Evolutionary conservation across 805 yeast genomes (phyloP), one percentile per base, ranked within the genome.

Genomic region (Myxozyma mucilagina): DNA sequence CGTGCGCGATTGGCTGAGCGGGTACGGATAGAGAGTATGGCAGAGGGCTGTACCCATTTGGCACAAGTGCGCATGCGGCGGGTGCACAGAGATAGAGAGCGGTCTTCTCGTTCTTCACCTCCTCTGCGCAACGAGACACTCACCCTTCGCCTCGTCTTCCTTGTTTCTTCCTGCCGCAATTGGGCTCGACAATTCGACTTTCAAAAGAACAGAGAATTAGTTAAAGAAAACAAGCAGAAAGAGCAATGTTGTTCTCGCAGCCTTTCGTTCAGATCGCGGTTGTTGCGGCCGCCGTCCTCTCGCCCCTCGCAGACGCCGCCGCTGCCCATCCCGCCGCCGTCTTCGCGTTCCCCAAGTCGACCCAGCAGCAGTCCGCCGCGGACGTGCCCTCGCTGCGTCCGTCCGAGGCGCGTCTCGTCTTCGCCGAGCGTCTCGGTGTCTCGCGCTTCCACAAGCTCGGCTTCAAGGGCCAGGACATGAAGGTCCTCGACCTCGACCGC

Each of bases 391-490:
- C 58, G 44, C 56, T 65, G 35, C 63, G 64, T 70, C 86, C 84
- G 71, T 87, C 86, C 73, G 85, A 84, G 80, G 79, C 84, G 67
- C 84, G 84, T 75, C 80, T 84, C 71, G 86, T 83, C 69, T 83
- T 84, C 76, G 84, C 85, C 70, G 67, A 65, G 60, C 62, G 60
- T 44, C 65, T 65, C 45, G 68, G 65, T 20, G 67, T 65, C 39
- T 64, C 68, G 31, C 62, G 65, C 24, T 65, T 64, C 61, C 68
- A 65, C 58, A 64, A 65, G 57, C 65, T 65, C 31, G 67, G 67
- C 29, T 63, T 43, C 56, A 61, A 63, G 65, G 67, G 67, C 34
- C 67, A 63, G 55, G 67, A 63, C 53, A 63, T 61, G 67, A 63
- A 63, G 60, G 67, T 63, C 9, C 65, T 63, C 55, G 65, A 63